Evolutionary conservation across 1,284 basidiomycete genomes (phyloP), one percentile per base, ranked within the genome.

Genomic region (Singerocomus rubriflavus): DNA sequence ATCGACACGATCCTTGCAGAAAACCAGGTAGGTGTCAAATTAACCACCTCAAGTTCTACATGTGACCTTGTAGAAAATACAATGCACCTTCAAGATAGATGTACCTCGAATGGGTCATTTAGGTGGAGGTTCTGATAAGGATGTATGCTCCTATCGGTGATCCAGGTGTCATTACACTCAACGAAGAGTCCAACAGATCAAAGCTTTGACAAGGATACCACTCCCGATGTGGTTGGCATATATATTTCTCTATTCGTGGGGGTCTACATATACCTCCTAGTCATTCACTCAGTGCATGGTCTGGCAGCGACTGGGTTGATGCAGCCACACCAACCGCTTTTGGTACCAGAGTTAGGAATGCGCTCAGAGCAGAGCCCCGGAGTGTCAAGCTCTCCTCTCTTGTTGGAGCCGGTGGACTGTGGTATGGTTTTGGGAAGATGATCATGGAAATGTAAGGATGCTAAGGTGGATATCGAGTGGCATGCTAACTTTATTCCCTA

Each of bases 201-300:
- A 84, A 56, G 76, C 81, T 14, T 69, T 78, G 31, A 81, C 81
- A 61, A 93, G 92, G 64, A 73, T 87, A 1, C 84, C 88, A 59
- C 72, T 95, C 14, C 92, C 92, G 1, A 80, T 93, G 56, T 95
- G 93, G 93, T 78, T 96, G 45, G 88, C 86, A 0, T 87, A 89
- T 58, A 88, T 87, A 45, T 76, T 94, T 46, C 80, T 91, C 31
- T 82, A 85, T 60, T 91, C 89, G 91, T 93, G 53, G 54, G 57
- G 79, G 44, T 69, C 63, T 40, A 36, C 49, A 36, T 21, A 21
- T 31, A 36, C 30, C 44, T 8, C 43, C 39, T n/a, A 38, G 5
- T 25, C 31, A 17, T 46, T n/a, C 31, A 48, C 47, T 37, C 32
- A 35, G 41, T 35, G 36, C 48, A 51, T 47, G 52, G 31, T 14